Evolutionary conservation across 1,139 yeast genomes (phyloP), one percentile per base, ranked within the genome.

Genomic region (Candida mesenterica): DNA sequence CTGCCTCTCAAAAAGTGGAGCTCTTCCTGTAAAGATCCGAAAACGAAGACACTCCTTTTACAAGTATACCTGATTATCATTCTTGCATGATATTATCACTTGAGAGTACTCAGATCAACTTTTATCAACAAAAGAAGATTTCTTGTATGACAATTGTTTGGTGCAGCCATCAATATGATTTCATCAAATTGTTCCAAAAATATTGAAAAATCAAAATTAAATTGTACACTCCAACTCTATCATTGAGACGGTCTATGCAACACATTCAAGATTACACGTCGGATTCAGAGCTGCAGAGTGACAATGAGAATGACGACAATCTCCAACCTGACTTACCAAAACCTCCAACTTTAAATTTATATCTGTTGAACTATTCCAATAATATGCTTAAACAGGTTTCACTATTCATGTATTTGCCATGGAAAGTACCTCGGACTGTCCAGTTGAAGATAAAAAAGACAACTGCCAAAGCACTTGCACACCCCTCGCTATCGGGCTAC

Each of bases 361-460:
- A 33, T 31, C 46, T 46, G 47, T 44, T 40, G 24, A 49, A 45
- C 33, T 48, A 42, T 37, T 33, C 33, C 32, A 37, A 26, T 23
- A 43, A 36, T 25, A 45, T 32, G 43, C 34, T 39, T 24, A 34
- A 33, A 14, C 39, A 33, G 10, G 31, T 33, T 25, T 40, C 35
- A 31, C 36, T 37, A 10, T 48, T 39, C 33, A 31, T 44, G 7
- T 49, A 44, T 25, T 30, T 54, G 2, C 57, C 57, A 6, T 54
- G 58, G 57, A 30, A 34, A 14, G 50, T 55, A 2, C 30, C 44
- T 8, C 24, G 39, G 4, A 34, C 31, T 5, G 14, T 32, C 2
- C 30, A 31, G 4, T 24, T 34, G 16, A 24, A 31, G 16, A 14
- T 22, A 9, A 34, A 38, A 13, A 37, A 38, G 18, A 20, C 38